Base-by-base conservation (phyloP, 306 rosid genomes). In the Amphicarpaea edgeworthii region DNA sequence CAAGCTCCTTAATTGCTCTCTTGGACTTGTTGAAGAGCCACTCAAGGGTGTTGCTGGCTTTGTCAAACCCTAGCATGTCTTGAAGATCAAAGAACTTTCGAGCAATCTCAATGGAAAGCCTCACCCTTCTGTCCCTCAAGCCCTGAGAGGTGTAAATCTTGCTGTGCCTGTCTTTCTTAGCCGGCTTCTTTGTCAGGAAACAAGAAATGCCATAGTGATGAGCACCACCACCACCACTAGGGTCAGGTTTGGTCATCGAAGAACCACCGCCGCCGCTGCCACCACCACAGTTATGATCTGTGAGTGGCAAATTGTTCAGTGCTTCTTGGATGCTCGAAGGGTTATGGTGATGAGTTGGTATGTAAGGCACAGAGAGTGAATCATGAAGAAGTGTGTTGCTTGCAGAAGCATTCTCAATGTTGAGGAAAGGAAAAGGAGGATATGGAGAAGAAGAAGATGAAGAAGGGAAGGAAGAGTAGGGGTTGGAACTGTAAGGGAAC, bases 121-220 rank as follows among this genome's bases (percentile, higher is more conserved):
- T 89, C 6, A 95, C 98, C 81, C 98, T 82, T 6, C 98, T 73
- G 59, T 95, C 98, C 34, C 98, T 87, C 77, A 90, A 68, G 4
- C 98, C 98, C 66, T 92, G 98, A 2, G 98, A 87, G 15, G 98
- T 95, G 87, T 78, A 81, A 86, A 95, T 95, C 93, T 95, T 95
- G 84, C 97, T 92, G 85, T 95, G 99, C 23, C 92, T 81, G 16
- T 95, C 97, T 74, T 90, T 95, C 87, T 87, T 95, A 9, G 51
- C 28, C 0, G 84, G 49, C 8, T 82, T 88, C 82, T 79, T 82
- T 1, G 77, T 15, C 19, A 75, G 69, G 59, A 82, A 60, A 74
- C 77, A 58, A 7, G 90, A 75, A 68, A 64, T 54, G n/a, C 74
- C 78, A 61, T 64, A 46, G 70, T 72, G 75, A 59, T 59, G 1